A percentile compares a stretch with the other conserved stretches of the same genome.
Conservation (phyloP, 192 early-diverging fungal genomes). For the Coemansia guatemalensis region DNA sequence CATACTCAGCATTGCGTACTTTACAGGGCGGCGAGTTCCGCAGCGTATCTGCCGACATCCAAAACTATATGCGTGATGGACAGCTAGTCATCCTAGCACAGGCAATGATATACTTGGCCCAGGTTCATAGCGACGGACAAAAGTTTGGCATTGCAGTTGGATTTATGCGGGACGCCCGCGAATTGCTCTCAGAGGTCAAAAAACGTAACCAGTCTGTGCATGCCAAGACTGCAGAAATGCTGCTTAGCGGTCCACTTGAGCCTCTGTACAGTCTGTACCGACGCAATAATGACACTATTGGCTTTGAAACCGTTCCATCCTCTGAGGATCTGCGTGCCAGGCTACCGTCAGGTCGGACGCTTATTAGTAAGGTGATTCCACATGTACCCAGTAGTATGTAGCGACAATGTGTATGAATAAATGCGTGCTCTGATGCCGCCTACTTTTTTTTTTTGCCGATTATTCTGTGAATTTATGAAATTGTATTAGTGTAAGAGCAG, state of each 20-base stretch:
- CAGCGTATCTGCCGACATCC: conserved; percentile 42
- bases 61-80: conserved; percentile 53
- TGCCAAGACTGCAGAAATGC: conserved; percentile 35
- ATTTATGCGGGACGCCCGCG: conserved; percentile 53
- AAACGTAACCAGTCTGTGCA: conserved; percentile 46
- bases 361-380: conserved; percentile 34
- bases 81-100: conserved; percentile 50
- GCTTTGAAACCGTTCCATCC: conserved; percentile 49
- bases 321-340: conserved; percentile 44
- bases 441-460: neutral
- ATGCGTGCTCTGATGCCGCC: neutral
- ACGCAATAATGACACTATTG: conserved; percentile 54
- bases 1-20: conserved; percentile 31
- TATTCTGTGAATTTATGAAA: neutral
- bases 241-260: conserved; percentile 42
- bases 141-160: conserved; percentile 50
- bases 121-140: conserved; percentile 51
- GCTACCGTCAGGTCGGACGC: conserved; percentile 43
- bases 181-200: conserved; percentile 40
- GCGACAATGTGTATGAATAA: neutral
- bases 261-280: conserved; percentile 49
- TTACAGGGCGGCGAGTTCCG: conserved; percentile 50
- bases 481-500: too few relatives aligned
- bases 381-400: conserved; percentile 15
- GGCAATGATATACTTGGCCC: conserved; percentile 52